phyloP scores from a whole-genome alignment of 78 protist species.

The Dictyostelium intermedium region DNA sequence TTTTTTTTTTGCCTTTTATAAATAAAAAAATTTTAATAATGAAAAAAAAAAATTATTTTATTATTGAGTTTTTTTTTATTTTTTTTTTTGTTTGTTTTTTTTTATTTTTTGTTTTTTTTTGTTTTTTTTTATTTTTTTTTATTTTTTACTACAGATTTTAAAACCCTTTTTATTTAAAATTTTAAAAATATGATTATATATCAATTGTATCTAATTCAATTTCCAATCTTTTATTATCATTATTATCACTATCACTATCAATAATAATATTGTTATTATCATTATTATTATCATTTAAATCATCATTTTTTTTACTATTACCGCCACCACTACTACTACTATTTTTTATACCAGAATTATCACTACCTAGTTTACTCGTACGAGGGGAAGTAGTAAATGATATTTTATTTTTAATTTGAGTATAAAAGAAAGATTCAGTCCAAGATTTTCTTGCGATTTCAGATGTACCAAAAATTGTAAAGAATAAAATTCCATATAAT shows the following conservation, averaged over 20 bases:
- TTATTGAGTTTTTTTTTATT: neutral
- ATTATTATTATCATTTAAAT: neutral
- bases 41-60: no score
- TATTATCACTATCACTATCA: no score
- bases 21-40: neutral
- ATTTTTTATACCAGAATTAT: neutral
- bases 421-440: neutral
- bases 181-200: no score
- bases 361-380: neutral
- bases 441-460: neutral
- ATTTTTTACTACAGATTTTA: no score
- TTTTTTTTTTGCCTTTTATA: neutral
- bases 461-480: neutral
- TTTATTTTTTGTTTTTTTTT: no score
- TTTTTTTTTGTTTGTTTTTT: no score
- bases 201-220: neutral
- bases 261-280: no score
- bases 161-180: neutral
- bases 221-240: neutral
- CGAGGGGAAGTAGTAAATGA: neutral
- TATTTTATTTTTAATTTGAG: neutral
- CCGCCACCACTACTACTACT: neutral
- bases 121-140: no score
- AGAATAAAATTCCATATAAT: constrained; percentile 1
- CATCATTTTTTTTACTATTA: neutral